Evolutionary conservation across 495 filamentous ascomycete genomes (phyloP).

Genomic region (Podospora didyma): DNA sequence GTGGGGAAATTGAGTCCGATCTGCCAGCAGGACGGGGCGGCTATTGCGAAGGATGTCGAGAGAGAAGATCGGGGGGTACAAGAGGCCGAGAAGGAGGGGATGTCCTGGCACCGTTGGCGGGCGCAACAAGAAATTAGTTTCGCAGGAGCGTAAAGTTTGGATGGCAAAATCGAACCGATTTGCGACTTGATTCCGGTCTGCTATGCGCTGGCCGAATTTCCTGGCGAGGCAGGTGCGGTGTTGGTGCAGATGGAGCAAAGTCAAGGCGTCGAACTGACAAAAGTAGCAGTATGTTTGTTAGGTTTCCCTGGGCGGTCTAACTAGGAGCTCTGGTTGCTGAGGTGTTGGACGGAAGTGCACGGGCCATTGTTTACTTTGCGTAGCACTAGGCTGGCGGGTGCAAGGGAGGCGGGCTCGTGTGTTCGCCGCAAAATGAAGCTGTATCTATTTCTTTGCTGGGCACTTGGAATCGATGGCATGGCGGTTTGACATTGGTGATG

Average conservation of each 20-base stretch:
- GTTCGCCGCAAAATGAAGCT: conserved; percentile 3
- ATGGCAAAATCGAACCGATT: too few species aligned
- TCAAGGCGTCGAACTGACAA: not conserved
- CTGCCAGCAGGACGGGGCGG: not conserved
- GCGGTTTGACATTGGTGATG: conserved; percentile 1
- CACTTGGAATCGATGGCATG: not conserved
- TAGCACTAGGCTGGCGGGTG: not conserved
- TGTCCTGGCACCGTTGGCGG: not conserved
- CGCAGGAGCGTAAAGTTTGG: too few species aligned
- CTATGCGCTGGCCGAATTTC: too few species aligned
- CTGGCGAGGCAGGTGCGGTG: not conserved
- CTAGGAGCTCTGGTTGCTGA: conserved; percentile 21
- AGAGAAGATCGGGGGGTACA: not conserved
- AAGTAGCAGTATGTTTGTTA: conserved; percentile 2
- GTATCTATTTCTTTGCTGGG: not conserved
- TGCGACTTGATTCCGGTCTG: too few species aligned
- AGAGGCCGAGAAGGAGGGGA: not conserved
- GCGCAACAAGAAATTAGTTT: too few species aligned
- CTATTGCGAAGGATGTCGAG: not conserved
- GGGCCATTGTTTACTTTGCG: conserved; percentile 33
- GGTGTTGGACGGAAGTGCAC: conserved; percentile 24
- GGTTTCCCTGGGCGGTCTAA: conserved; percentile 5
- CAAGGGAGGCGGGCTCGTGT: not conserved
- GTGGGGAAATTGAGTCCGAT: not conserved
- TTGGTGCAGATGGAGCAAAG: not conserved